Evolutionary conservation across 805 yeast species (phyloP).

Genomic region (Starmera pachycereana): DNA sequence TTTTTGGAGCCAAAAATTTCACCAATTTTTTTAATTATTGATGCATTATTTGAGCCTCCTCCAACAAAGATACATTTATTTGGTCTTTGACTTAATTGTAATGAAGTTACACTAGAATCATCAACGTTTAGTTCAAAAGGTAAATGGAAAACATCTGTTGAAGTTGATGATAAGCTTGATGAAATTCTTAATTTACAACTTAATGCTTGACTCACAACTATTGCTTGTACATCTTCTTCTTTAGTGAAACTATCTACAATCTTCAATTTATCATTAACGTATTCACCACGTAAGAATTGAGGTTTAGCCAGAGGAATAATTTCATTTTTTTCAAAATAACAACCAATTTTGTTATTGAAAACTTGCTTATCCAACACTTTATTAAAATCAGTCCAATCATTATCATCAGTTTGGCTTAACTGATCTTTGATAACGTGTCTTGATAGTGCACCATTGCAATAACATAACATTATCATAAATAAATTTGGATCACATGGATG

Average conservation of each 20-base stretch:
- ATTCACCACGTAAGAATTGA: constrained; percentile 44
- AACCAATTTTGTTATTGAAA: constrained; percentile 46
- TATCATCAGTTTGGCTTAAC: constrained; percentile 35
- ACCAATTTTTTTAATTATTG: constrained; percentile 61
- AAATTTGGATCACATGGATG: constrained; percentile 73
- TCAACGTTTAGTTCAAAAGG: background rate
- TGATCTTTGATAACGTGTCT: constrained; percentile 65
- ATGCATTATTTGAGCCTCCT: constrained; percentile 67
- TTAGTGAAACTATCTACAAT: constrained; percentile 32
- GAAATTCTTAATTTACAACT: constrained; percentile 66
- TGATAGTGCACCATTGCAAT: constrained; percentile 84
- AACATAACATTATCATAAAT: constrained; percentile 93
- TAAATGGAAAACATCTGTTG: constrained; percentile 1
- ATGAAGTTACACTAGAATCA: background rate
- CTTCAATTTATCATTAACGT: constrained; percentile 22
- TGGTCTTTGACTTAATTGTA: constrained; percentile 39
- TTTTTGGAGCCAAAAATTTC: constrained; percentile 48
- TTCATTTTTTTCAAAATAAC: constrained; percentile 85
- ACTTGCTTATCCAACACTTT: constrained; percentile 32
- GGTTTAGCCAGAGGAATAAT: constrained; percentile 76
- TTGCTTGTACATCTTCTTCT: constrained; percentile 61
- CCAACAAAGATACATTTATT: constrained; percentile 74
- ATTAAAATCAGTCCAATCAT: constrained; percentile 55
- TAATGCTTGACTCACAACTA: constrained; percentile 80
- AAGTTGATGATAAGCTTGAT: constrained; percentile 57